phyloP scores from a whole-genome alignment of 345 rosid species.

The Citrus medica region DNA sequence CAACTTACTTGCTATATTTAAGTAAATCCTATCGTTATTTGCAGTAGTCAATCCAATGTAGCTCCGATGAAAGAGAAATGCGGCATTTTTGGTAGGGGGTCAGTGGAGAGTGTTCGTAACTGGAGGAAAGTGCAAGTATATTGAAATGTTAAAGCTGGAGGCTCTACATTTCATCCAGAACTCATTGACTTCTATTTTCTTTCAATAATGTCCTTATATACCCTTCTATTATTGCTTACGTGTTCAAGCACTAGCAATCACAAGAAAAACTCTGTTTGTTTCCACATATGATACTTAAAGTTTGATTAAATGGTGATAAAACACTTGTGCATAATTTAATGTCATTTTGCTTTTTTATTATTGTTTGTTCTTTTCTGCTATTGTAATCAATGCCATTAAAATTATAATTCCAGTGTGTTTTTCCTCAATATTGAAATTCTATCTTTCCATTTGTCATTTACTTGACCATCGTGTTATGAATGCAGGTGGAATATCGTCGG shows the following conservation, averaged over 20 bases:
- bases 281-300: neutral
- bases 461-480: neutral
- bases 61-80: too few species aligned
- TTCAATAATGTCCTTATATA: neutral
- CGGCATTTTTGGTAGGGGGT: too few species aligned
- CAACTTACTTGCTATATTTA: too few species aligned
- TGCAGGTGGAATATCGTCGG: neutral
- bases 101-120: neutral
- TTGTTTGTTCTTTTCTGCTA: neutral
- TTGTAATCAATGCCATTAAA: neutral
- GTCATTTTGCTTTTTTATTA: neutral
- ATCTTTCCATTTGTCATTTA: too few species aligned
- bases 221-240: neutral
- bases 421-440: neutral
- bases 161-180: too few species aligned
- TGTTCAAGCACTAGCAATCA: neutral
- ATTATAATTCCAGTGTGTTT: neutral
- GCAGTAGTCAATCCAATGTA: neutral
- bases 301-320: neutral
- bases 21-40: neutral
- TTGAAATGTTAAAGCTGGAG: neutral
- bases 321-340: neutral
- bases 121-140: neutral
- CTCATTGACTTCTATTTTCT: too few species aligned
- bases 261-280: neutral